Conservation (phyloP, 148 eudicot species). For the Dysphania ambrosioides region DNA sequence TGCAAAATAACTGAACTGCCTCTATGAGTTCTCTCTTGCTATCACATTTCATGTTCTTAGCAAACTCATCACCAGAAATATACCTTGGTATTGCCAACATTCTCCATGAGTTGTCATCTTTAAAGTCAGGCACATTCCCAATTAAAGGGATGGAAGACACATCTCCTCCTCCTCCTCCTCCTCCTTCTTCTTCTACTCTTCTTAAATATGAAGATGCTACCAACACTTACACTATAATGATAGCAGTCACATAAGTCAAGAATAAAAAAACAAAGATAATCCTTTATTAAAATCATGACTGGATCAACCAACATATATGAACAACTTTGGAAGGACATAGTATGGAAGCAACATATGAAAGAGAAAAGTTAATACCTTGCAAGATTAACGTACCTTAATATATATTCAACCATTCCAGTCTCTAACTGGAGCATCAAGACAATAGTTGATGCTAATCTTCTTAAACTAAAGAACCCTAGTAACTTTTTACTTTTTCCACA, state of each 20-base stretch:
- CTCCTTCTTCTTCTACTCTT: too few species aligned
- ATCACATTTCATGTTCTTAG: too few species aligned
- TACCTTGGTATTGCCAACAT: too few species aligned
- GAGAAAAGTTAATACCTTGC: conserved; percentile 50
- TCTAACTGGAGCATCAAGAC: conserved; percentile 68
- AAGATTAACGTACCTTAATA: conserved; percentile 66
- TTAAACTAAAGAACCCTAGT: conserved; percentile 50
- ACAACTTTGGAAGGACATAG: background rate
- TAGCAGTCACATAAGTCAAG: background rate
- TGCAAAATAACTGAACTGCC: too few species aligned
- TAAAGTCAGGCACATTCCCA: too few species aligned
- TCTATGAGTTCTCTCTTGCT: too few species aligned
- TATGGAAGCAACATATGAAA: conserved; percentile 3
- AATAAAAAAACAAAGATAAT: background rate
- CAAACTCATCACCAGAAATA: too few species aligned
- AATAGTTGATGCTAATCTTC: conserved; percentile 59
- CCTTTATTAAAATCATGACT: background rate
- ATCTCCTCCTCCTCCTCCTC: too few species aligned
- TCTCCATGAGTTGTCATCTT: too few species aligned
- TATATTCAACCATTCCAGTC: conserved; percentile 66
- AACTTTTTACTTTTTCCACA: conserved; percentile 49
- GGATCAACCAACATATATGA: background rate
- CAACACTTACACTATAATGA: background rate
- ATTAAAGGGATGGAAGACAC: too few species aligned
- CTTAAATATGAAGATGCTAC: background rate